phyloP scores from a whole-genome alignment of 164 flowering plant species.

The Umbellularia californica region DNA sequence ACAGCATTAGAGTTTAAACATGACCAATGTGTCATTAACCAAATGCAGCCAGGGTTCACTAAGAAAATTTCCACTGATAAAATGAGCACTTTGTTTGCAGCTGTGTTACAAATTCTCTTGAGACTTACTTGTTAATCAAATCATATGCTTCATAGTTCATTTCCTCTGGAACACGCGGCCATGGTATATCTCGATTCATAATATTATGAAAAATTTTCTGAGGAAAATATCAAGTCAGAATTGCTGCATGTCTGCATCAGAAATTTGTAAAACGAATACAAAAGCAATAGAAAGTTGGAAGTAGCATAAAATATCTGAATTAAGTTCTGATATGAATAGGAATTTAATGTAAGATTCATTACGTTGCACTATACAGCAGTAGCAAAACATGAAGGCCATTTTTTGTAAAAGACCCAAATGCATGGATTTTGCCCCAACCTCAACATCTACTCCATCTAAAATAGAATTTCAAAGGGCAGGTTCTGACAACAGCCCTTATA shows the following conservation, averaged over 20 bases:
- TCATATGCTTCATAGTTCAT: constrained; percentile 81
- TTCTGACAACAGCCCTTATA: not conserved
- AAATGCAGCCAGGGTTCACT: not conserved
- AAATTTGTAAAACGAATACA: no score
- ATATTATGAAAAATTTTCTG: constrained; percentile 97
- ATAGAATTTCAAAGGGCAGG: not conserved
- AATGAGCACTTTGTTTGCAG: not conserved
- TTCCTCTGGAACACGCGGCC: constrained; percentile 93
- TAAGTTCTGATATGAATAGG: not conserved
- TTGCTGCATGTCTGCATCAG: not conserved
- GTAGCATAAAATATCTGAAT: not conserved
- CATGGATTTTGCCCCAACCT: not conserved
- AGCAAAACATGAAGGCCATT: not conserved
- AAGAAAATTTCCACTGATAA: not conserved
- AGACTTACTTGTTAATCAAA: constrained; percentile 82
- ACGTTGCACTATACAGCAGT: not conserved
- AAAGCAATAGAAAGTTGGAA: not conserved
- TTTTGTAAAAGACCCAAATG: no score
- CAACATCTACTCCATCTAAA: not conserved
- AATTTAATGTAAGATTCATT: no score
- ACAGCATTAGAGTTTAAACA: no score
- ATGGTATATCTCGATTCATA: constrained; percentile 89
- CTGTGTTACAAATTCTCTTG: not conserved
- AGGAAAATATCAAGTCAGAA: constrained; percentile 20
- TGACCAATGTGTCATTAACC: no score